Evolutionary conservation across 176 grass and related monocot genomes (phyloP).

Genomic region (Guadua angustifolia): DNA sequence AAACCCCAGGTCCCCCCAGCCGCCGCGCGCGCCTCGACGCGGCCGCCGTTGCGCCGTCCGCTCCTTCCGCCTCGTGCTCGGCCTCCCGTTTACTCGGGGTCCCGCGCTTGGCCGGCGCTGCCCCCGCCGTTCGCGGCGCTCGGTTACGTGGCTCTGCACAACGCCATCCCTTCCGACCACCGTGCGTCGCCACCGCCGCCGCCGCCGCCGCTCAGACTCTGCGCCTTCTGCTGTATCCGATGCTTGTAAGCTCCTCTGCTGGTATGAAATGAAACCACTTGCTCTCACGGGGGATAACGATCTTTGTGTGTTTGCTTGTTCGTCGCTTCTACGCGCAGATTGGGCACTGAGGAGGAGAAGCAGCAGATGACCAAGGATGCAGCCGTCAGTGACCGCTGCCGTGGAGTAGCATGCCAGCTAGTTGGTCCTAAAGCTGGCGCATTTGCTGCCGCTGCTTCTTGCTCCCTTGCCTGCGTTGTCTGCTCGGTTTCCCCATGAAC

Average conservation of each 20-base stretch:
- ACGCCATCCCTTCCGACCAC: not conserved
- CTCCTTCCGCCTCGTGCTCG: not conserved
- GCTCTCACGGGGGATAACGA: not conserved
- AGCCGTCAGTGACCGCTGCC: not conserved
- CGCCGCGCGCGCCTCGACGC: conserved; percentile 1
- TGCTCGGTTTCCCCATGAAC: conserved; percentile 38
- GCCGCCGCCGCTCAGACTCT: not conserved
- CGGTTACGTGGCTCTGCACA: not conserved
- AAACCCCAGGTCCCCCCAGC: conserved; percentile 15
- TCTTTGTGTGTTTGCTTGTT: conserved; percentile 9
- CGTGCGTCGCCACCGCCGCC: not conserved
- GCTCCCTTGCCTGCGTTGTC: not conserved
- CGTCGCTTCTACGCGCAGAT: not conserved
- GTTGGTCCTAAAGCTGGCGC: conserved; percentile 6
- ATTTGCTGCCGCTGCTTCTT: not conserved
- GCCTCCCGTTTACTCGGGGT: not conserved
- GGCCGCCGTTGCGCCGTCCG: not conserved
- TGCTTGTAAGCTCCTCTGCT: not conserved
- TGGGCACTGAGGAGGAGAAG: not conserved
- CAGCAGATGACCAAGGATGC: not conserved
- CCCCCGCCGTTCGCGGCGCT: not conserved
- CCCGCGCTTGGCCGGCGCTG: not conserved
- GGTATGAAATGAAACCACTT: not conserved
- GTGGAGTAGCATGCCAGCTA: conserved; percentile 1
- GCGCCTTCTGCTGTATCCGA: not conserved